A percentile compares a stretch with the other conserved stretches of the same genome.
Conservation (phyloP, 148 eudicot genomes). For the Vaccinium vitisidaea region DNA sequence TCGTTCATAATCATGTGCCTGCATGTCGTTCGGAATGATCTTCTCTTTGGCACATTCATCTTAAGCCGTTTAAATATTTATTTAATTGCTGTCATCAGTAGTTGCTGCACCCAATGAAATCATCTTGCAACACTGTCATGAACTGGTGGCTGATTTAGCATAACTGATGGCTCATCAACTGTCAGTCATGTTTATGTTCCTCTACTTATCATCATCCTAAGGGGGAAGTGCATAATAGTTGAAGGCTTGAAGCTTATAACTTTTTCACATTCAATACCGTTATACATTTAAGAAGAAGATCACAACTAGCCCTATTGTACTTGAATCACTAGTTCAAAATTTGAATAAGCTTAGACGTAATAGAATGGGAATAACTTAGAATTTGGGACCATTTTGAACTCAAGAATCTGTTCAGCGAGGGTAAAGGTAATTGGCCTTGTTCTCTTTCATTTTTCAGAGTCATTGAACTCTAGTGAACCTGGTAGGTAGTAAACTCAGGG, state of each 20-base stretch:
- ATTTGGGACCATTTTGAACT: background rate
- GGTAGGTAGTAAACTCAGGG: background rate
- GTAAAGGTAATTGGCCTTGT: background rate
- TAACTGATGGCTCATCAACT: background rate
- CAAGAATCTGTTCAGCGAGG: background rate
- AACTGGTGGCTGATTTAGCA: background rate
- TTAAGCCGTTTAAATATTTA: background rate
- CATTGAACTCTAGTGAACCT: background rate
- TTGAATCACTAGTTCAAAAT: conserved; percentile 7
- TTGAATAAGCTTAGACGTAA: background rate
- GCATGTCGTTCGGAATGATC: background rate
- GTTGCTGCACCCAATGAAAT: background rate
- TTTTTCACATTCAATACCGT: background rate
- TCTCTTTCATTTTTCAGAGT: background rate
- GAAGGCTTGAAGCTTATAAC: background rate
- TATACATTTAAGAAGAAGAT: background rate
- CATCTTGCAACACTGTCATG: background rate
- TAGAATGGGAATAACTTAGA: no score
- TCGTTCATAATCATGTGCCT: background rate
- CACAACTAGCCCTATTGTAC: background rate
- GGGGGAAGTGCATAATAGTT: background rate
- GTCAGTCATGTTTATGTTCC: background rate
- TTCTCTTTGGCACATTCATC: background rate
- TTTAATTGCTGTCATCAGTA: background rate
- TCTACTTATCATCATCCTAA: background rate